phyloP scores from a whole-genome alignment of 73 alveolate genomes.

The Paramecium tetraurelia region DNA sequence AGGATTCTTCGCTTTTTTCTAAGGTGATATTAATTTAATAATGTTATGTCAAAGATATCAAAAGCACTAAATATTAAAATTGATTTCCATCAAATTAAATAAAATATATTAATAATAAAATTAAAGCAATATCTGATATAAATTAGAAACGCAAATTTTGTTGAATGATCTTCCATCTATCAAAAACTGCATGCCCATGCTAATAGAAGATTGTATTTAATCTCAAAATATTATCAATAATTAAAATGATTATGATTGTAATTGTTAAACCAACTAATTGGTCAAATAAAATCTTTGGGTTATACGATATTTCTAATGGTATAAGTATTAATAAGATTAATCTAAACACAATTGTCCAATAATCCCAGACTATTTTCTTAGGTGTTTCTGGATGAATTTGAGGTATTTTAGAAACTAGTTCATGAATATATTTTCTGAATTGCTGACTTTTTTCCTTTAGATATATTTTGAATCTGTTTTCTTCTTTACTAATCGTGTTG shows the following conservation, averaged over 20 bases:
- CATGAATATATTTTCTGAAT: neutral
- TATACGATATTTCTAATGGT: neutral
- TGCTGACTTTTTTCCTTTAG: neutral
- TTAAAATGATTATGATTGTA: neutral
- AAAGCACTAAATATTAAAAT: neutral
- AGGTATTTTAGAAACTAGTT: neutral
- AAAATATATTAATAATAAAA: neutral
- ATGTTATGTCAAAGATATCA: neutral
- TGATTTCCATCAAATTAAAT: neutral
- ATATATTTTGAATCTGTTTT: neutral
- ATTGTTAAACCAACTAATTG: neutral
- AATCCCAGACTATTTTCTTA: constrained; percentile 12
- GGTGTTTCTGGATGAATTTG: constrained; percentile 14
- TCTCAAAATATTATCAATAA: neutral
- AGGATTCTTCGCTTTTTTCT: neutral
- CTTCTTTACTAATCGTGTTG: neutral
- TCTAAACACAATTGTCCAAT: neutral
- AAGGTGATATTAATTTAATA: neutral
- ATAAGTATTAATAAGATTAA: constrained; percentile 3
- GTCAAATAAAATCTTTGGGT: neutral
- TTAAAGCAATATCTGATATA: neutral
- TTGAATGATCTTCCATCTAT: neutral
- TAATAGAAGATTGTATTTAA: neutral
- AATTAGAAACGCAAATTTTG: neutral
- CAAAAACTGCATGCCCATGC: constrained; percentile 23